Base-by-base conservation (phyloP, 495 filamentous ascomycete species). In the Aspergillus homomorphus region DNA sequence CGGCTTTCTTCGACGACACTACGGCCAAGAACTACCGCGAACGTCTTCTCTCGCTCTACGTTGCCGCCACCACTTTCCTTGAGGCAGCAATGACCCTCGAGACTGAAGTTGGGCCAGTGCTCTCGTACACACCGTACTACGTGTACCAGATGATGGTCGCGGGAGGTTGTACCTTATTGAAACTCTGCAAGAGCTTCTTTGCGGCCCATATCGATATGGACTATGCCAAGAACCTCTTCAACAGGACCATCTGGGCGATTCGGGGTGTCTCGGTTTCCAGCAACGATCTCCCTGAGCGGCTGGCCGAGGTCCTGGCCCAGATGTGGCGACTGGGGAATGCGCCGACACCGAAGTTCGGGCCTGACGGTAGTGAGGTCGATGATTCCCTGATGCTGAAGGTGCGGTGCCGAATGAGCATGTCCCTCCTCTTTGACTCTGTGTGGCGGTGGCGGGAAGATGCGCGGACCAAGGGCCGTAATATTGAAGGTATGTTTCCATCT, bases 361-460 rank as follows among this genome's bases (percentile, higher is more conserved):
- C 63, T 15, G 65, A 63, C 50, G 68, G 62, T 45, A 20, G 68
- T 48, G 73, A 79, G 43, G 76, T 83, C 14, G 90, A 96, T 66
- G 88, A 89, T 53, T 78, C 76, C 38, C 68, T 97, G 50, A 86
- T 92, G 72, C 77, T 97, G 16, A 92, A 91, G 70, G 90, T 96
- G 5, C 84, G 90, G 55, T 94, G 90, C 66, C 83, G 92, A 10
- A 92, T 93, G 83, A 95, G 90, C 70, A 92, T 97, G 88, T 93
- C 89, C 62, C 78, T 96, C 7, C 88, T 97, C 2, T 96, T 88
- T 68, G 92, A 97, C 73, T 91, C 88, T 4, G 90, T 95, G 22
- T 96, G 91, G 91, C 85, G 91, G 54, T 97, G 92, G 92, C 81
- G 92, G 57, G 90, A 95, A 66, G 88, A 92, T 69, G 88, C 89